phyloP scores from a whole-genome alignment of 768 basidiomycete genomes.

The Mycena kentingensis region DNA sequence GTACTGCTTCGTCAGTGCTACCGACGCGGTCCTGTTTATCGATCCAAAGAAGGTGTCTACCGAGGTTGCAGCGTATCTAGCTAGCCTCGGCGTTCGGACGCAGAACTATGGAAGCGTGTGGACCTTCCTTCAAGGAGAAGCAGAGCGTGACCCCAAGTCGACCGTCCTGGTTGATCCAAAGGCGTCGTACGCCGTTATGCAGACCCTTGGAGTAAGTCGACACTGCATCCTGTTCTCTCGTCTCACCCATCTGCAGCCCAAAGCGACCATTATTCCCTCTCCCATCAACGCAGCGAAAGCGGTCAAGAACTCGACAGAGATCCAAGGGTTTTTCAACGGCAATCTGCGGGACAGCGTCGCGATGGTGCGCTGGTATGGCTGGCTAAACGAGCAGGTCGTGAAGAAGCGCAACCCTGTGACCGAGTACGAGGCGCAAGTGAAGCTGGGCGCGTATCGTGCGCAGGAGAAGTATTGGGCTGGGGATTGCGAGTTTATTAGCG shows the following conservation, averaged over 20 bases:
- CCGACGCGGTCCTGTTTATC: conserved; percentile 53
- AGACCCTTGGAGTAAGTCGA: conserved; percentile 34
- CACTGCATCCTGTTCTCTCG: not conserved
- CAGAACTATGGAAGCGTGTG: conserved; percentile 56
- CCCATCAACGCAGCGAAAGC: conserved; percentile 61
- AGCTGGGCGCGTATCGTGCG: conserved; percentile 60
- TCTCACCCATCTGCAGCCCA: conserved; percentile 42
- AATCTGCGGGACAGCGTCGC: conserved; percentile 74
- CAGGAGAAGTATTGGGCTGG: conserved; percentile 61
- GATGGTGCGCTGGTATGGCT: conserved; percentile 47
- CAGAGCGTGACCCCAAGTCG: conserved; percentile 56
- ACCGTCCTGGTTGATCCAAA: conserved; percentile 58
- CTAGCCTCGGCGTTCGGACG: conserved; percentile 50
- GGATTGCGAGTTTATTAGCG: conserved; percentile 68
- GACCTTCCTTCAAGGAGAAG: conserved; percentile 45
- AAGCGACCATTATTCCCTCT: conserved; percentile 36
- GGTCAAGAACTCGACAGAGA: conserved; percentile 59
- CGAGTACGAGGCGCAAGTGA: conserved; percentile 52
- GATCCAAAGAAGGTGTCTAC: conserved; percentile 49
- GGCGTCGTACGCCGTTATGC: conserved; percentile 59
- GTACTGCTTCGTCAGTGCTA: conserved; percentile 58
- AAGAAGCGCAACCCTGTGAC: conserved; percentile 18
- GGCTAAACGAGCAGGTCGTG: conserved; percentile 22
- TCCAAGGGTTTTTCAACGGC: conserved; percentile 66
- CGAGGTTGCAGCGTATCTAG: conserved; percentile 36